Evolutionary conservation across 2,329 filamentous ascomycete species (phyloP).

Genomic region (Fonsecaea erecta): DNA sequence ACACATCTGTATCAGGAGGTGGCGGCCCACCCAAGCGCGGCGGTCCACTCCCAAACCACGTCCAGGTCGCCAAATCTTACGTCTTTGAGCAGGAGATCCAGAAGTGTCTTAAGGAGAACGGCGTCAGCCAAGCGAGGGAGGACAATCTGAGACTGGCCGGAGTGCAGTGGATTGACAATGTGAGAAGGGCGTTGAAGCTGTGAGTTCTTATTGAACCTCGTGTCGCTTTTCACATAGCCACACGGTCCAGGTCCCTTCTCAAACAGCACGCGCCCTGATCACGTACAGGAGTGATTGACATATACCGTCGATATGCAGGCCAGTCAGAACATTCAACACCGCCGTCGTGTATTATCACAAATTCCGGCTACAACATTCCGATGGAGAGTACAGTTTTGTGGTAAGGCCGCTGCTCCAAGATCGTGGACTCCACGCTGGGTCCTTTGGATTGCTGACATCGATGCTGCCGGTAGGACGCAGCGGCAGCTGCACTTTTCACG

Average conservation of each 20-base stretch:
- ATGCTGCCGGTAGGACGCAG: conserved; percentile 68
- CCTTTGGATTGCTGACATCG: neutral
- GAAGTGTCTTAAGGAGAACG: conserved; percentile 69
- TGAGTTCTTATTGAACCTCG: conserved; percentile 53
- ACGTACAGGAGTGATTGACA: neutral
- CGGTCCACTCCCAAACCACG: conserved; percentile 66
- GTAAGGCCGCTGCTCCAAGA: conserved; percentile 41
- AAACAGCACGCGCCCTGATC: neutral
- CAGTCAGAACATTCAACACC: conserved; percentile 88
- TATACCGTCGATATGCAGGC: conserved; percentile 55
- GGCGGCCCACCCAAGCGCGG: conserved; percentile 22
- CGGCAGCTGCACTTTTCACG: conserved; percentile 84
- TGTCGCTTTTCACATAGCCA: neutral
- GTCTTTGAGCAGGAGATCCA: conserved; percentile 81
- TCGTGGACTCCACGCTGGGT: neutral
- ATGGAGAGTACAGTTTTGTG: conserved; percentile 78
- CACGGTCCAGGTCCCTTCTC: neutral
- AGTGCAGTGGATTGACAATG: conserved; percentile 84
- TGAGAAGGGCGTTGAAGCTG: conserved; percentile 78
- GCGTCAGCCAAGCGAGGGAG: conserved; percentile 76
- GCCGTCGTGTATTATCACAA: conserved; percentile 93
- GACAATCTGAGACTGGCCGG: conserved; percentile 81
- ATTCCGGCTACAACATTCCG: conserved; percentile 83
- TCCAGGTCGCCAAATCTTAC: conserved; percentile 73
- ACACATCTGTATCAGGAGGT: neutral